These are phyloP conservation scores for Colletotrichum sp. DNA, from an alignment of 2,329 filamentous ascomycete genomes.

Conservation along the genomic window DNA sequence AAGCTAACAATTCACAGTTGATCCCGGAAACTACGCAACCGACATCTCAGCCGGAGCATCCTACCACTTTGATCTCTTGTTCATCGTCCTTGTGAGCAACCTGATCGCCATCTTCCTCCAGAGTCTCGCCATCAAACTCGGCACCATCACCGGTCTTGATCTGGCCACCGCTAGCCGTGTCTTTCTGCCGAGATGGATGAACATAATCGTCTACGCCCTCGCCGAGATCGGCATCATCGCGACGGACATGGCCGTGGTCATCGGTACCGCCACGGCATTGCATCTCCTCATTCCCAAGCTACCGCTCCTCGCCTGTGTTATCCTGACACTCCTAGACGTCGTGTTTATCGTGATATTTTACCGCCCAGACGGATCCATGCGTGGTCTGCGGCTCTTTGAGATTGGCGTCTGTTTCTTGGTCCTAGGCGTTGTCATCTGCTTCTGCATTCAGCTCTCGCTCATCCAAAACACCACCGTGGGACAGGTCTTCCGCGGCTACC, in stretches of 20 bases:
- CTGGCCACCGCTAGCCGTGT: slow-evolving; percentile 70
- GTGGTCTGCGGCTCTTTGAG: slow-evolving; percentile 65
- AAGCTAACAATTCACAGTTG: slow-evolving; percentile 40
- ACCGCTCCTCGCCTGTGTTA: slow-evolving; percentile 70
- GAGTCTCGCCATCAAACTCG: slow-evolving; percentile 70
- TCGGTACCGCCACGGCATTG: slow-evolving; percentile 72
- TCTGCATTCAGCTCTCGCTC: slow-evolving; percentile 70
- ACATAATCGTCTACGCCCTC: slow-evolving; percentile 63
- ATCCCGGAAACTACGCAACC: slow-evolving; percentile 72
- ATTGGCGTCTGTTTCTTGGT: slow-evolving; percentile 66
- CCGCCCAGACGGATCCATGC: slow-evolving; percentile 61
- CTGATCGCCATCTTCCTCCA: slow-evolving; percentile 76
- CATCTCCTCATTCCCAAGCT: slow-evolving; percentile 68
- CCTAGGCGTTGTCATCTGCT: slow-evolving; percentile 70
- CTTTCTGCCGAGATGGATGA: slow-evolving; percentile 69
- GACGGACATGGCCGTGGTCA: slow-evolving; percentile 75
- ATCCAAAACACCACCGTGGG: slow-evolving; percentile 59
- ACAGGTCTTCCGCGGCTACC: slow-evolving; percentile 67
- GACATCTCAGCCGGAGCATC: slow-evolving; percentile 71
- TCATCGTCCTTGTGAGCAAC: slow-evolving; percentile 72
- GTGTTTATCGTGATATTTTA: slow-evolving; percentile 72
- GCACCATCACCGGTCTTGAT: slow-evolving; percentile 71
- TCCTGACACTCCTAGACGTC: slow-evolving; percentile 70
- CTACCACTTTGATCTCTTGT: slow-evolving; percentile 69
- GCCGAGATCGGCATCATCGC: slow-evolving; percentile 72